phyloP scores from a whole-genome alignment of 2,329 filamentous ascomycete species.

The Sporothrix protearum region DNA sequence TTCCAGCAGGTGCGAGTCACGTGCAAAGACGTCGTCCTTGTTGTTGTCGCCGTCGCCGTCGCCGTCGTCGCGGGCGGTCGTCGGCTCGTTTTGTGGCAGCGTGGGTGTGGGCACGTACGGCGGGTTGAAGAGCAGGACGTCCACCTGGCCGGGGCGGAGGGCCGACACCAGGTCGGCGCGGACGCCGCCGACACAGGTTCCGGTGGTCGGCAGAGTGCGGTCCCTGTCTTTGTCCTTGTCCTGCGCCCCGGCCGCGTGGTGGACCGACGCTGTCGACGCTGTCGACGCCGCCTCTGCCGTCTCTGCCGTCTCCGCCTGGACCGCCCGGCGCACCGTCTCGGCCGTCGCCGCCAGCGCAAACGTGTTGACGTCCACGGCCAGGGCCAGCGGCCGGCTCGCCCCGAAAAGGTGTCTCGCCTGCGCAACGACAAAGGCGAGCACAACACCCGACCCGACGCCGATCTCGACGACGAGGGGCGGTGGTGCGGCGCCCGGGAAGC shows the following conservation, averaged over 20 bases:
- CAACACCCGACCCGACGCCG: constrained; percentile 86
- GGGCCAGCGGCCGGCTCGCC: constrained; percentile 58
- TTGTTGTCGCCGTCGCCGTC: too few relatives aligned
- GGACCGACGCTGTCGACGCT: too few relatives aligned
- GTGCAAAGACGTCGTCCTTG: too few relatives aligned
- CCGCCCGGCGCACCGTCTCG: constrained; percentile 60
- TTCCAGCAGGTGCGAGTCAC: constrained; percentile 77
- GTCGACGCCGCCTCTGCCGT: not conserved
- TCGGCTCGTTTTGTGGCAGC: constrained; percentile 52
- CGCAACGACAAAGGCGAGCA: constrained; percentile 82
- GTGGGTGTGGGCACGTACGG: constrained; percentile 88
- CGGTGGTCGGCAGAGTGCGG: not conserved
- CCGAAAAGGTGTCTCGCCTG: constrained; percentile 69
- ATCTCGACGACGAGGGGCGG: constrained; percentile 74
- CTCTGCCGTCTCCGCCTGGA: constrained; percentile 31
- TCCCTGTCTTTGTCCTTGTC: not conserved
- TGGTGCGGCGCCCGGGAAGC: constrained; percentile 48
- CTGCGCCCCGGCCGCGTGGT: constrained; percentile 11
- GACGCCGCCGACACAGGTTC: constrained; percentile 60
- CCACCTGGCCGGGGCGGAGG: constrained; percentile 59
- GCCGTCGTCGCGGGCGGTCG: constrained; percentile 27
- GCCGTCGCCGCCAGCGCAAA: constrained; percentile 75
- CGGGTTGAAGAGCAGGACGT: constrained; percentile 93
- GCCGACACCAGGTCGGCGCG: constrained; percentile 67
- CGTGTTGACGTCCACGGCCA: constrained; percentile 80